Evolutionary conservation across 2,329 filamentous ascomycete genomes (phyloP).

Genomic region (Elsinoe arachidis): DNA sequence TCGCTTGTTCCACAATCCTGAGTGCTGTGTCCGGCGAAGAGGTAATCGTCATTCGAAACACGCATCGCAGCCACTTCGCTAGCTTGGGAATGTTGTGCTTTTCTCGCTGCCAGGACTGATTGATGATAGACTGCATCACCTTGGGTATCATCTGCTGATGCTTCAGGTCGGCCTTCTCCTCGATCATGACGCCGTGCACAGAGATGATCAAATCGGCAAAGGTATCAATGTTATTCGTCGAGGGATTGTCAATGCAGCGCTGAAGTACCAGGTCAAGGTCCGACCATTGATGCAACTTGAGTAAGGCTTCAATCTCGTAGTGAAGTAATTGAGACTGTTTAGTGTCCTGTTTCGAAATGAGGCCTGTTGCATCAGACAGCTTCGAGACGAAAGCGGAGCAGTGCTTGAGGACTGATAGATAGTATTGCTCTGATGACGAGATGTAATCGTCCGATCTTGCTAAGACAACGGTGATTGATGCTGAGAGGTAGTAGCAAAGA

Average conservation of each 20-base stretch:
- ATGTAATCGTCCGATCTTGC: slow-evolving; percentile 38
- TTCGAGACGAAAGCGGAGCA: slow-evolving; percentile 49
- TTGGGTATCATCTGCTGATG: slow-evolving; percentile 19
- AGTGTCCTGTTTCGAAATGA: slow-evolving; percentile 25
- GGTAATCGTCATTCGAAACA: slow-evolving; percentile 34
- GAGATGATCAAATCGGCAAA: slow-evolving; percentile 40
- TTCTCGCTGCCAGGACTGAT: slow-evolving; percentile 48
- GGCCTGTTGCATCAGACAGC: slow-evolving; percentile 33
- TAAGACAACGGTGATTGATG: slow-evolving; percentile 38
- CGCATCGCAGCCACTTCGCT: slow-evolving; percentile 60
- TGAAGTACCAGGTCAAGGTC: slow-evolving; percentile 53
- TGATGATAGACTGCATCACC: slow-evolving; percentile 58
- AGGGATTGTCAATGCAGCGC: slow-evolving; percentile 22
- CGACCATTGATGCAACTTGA: slow-evolving; percentile 60
- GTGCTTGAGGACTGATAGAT: slow-evolving; percentile 53
- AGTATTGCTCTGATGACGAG: slow-evolving; percentile 45
- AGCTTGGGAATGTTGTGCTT: slow-evolving; percentile 51
- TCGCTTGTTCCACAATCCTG: slow-evolving; percentile 56
- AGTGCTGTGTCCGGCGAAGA: slow-evolving; percentile 25
- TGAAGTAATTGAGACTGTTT: slow-evolving; percentile 61
- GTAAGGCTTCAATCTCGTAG: slow-evolving; percentile 70
- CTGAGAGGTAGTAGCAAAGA: slow-evolving; percentile 61
- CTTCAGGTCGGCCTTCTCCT: slow-evolving; percentile 18
- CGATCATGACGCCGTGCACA: slow-evolving; percentile 31
- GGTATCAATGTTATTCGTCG: slow-evolving; percentile 35